phyloP scores from a whole-genome alignment of 2,329 filamentous ascomycete species.

The Escovopsis sp. region DNA sequence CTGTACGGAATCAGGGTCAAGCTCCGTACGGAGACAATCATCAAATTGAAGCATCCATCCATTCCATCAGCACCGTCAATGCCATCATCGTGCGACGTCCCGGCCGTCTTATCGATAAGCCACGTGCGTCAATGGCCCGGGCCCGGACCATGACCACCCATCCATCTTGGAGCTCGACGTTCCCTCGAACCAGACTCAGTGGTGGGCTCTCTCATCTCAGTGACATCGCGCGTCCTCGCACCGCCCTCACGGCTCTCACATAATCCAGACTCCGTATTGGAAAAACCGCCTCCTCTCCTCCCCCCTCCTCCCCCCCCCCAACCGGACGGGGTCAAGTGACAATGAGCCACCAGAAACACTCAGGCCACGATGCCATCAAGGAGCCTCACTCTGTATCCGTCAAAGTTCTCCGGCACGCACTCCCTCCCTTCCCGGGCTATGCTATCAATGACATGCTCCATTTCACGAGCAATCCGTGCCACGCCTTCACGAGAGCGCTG shows the following conservation, averaged over 20 bases:
- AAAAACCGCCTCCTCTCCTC: too few species aligned
- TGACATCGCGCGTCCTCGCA: background rate
- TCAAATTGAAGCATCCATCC: too few species aligned
- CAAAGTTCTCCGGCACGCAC: constrained; percentile 52
- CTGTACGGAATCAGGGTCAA: too few species aligned
- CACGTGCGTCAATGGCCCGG: background rate
- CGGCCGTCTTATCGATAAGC: constrained; percentile 3
- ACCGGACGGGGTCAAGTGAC: background rate
- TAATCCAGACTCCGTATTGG: background rate
- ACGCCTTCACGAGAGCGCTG: too few species aligned
- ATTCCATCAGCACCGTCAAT: background rate
- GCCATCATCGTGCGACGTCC: background rate
- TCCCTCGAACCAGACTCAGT: too few species aligned
- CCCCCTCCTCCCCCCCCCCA: too few species aligned
- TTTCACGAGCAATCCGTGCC: background rate
- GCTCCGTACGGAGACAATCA: background rate
- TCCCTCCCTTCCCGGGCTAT: background rate
- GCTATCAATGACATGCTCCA: too few species aligned
- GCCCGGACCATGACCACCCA: background rate
- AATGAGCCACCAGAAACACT: constrained; percentile 46
- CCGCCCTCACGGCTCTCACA: background rate
- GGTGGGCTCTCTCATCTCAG: too few species aligned
- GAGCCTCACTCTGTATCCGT: constrained; percentile 68
- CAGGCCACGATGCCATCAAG: constrained; percentile 45
- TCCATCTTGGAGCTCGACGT: background rate